phyloP scores from a whole-genome alignment of 2,329 filamentous ascomycete species.

The Byssothecium circinans region DNA sequence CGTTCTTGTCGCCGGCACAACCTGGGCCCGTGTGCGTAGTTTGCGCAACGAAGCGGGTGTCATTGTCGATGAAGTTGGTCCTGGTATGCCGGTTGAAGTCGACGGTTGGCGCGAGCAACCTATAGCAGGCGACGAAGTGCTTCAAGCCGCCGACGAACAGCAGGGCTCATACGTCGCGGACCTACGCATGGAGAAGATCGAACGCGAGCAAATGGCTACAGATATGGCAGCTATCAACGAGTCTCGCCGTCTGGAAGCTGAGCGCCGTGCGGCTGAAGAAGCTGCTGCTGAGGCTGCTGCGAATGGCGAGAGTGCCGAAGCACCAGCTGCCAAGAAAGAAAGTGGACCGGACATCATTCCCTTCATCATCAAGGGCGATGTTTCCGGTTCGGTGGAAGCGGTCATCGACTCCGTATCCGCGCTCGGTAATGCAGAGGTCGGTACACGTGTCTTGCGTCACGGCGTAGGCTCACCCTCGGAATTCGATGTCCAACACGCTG shows the following conservation, averaged over 20 bases:
- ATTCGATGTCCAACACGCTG: conserved; percentile 86
- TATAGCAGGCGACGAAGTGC: conserved; percentile 79
- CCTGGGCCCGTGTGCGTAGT: conserved; percentile 83
- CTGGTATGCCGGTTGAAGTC: conserved; percentile 88
- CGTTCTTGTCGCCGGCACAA: conserved; percentile 81
- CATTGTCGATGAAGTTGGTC: conserved; percentile 71
- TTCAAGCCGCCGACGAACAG: conserved; percentile 79
- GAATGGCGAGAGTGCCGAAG: conserved; percentile 20
- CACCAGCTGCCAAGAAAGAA: conserved; percentile 48
- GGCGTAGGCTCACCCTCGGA: conserved; percentile 78
- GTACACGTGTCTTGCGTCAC: conserved; percentile 73
- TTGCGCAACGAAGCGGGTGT: conserved; percentile 83
- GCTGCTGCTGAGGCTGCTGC: conserved; percentile 37
- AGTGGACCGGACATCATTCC: conserved; percentile 63
- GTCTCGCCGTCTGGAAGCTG: conserved; percentile 58
- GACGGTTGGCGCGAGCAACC: conserved; percentile 93
- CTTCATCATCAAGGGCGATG: conserved; percentile 90
- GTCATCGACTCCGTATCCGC: conserved; percentile 75
- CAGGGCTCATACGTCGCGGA: conserved; percentile 76
- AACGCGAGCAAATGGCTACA: conserved; percentile 64
- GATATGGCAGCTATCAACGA: conserved; percentile 81
- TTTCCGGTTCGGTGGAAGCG: conserved; percentile 91
- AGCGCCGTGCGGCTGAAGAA: conserved; percentile 63
- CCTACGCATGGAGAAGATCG: conserved; percentile 71
- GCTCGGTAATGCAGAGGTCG: conserved; percentile 83